Base-by-base conservation (phyloP, 2,329 filamentous ascomycete species). In the Uncinocarpus reesii region DNA sequence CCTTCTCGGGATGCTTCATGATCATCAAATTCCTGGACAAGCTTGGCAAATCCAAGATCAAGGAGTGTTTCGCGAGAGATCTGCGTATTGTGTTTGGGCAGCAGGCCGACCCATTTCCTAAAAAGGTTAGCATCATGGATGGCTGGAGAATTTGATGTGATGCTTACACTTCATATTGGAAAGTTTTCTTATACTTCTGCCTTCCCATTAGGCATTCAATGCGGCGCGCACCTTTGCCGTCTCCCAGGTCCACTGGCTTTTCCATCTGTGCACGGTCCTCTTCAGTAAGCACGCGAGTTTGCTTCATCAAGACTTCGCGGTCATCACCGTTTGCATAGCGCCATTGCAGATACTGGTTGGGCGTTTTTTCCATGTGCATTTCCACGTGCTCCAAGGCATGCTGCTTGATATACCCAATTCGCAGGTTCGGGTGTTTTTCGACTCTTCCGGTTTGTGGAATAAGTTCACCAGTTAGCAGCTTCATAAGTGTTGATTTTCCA, bases 381-480 rank as follows among this genome's bases (percentile, higher is more conserved):
- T 98, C 90, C 8, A 98, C 92, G 79, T 98, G 92, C 75, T 98
- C 92, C 10, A 98, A 77, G 37, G 92, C 92, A 68, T 98, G 92
- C 73, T 98, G 92, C 74, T 96, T 96, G 74, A 98, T 96, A 74
- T 98, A 98, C 47, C 92, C 92, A 60, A 98, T 95, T 76, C 92
- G 89, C 62, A 98, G 72, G 67, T 98, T 98, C 57, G 92, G 92
- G 67, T 98, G 92, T 75, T 96, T 96, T 75, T 96, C 89, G 20
- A 98, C 92, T 64, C 81, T 86, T 54, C 92, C 92, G 16, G 70
- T 69, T 53, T 84, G 84, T 13, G 86, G 92, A 56, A 95, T 83
- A 16, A 82, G 80, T 67, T 96, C 92, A 57, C 90, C 92, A 8
- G 92, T 98, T 50, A 98, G 76, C 52, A 98, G 76, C 74, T 98